A percentile compares a stretch with the other conserved stretches of the same genome.
phyloP scores from a whole-genome alignment of 2,329 filamentous ascomycete species.

The Cladosporium sphaerospermum region DNA sequence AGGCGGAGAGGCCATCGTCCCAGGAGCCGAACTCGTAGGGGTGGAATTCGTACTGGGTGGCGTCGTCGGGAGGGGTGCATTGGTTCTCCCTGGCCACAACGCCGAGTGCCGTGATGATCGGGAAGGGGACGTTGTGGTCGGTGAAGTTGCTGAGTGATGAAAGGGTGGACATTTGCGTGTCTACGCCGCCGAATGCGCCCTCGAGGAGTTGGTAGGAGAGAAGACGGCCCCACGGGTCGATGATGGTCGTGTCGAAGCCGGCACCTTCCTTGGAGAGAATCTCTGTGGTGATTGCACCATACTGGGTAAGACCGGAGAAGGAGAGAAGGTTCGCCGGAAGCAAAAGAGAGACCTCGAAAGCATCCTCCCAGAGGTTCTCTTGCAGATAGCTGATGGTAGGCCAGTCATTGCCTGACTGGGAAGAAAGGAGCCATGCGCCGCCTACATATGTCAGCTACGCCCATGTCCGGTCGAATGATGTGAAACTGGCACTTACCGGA shows the following conservation, averaged over 20 bases:
- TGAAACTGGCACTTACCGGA: neutral
- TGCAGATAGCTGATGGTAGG: conserved; percentile 38
- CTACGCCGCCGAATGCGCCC: conserved; percentile 34
- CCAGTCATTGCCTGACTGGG: conserved; percentile 42
- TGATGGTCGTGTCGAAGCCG: conserved; percentile 36
- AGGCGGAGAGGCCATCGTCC: conserved; percentile 55
- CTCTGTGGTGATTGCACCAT: conserved; percentile 29
- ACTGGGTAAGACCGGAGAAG: conserved; percentile 22
- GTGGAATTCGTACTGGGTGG: conserved; percentile 59
- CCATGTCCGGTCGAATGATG: neutral
- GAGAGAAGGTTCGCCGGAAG: conserved; percentile 31
- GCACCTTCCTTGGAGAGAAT: conserved; percentile 33
- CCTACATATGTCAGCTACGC: conserved; percentile 23
- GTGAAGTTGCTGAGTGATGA: conserved; percentile 36
- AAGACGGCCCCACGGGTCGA: conserved; percentile 37
- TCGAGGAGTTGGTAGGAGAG: conserved; percentile 37
- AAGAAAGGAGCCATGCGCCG: conserved; percentile 42
- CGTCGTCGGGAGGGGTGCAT: conserved; percentile 41
- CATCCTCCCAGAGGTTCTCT: conserved; percentile 36
- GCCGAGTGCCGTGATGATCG: conserved; percentile 40
- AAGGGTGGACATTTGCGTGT: conserved; percentile 31
- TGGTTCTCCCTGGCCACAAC: conserved; percentile 32
- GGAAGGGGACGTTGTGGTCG: conserved; percentile 36
- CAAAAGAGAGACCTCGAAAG: conserved; percentile 34
- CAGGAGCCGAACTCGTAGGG: conserved; percentile 62